Base-by-base conservation (phyloP, 2,329 filamentous ascomycete species). In the Purpureocillium takamizusanense region DNA sequence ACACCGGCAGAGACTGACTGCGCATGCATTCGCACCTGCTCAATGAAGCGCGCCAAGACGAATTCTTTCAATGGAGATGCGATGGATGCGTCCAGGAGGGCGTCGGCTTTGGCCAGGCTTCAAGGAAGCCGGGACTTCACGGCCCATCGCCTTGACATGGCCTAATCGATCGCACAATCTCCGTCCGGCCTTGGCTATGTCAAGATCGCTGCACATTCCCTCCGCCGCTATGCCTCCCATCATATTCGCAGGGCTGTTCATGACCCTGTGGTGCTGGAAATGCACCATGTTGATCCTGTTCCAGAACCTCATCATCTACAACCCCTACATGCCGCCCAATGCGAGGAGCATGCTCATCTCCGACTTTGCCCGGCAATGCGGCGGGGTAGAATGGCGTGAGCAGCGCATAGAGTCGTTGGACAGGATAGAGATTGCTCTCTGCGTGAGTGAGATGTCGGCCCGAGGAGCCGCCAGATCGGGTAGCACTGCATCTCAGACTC, bases 291-390 rank as follows among this genome's bases (percentile, higher is more conserved):
- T 88, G 62, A 67, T 90, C 21, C 48, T 83, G 4, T 83, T 88
- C 54, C 85, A 89, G 60, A 86, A 89, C 52, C 81, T 82, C 53
- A 86, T 89, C 53, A 83, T 89, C 42, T 89, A 88, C 60, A 86
- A 87, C 65, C 82, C 84, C 0, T 82, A 81, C 33, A 61, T 88
- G 36, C 83, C 83, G 14, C 83, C 83, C 3, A 82, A 82, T 51
- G 70, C 83, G 0, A 71, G 83, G 13, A 68, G 71, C 17, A 81
- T 88, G 61, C 77, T 62, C 40, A 80, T 89, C 29, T 61, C 64
- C 3, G 76, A 83, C 48, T 87, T 85, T 52, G 63, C 64, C 18
- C 54, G 57, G 4, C 66, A 72, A 29, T 86, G 80, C 46, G 63
- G 61, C 18, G 77, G 76, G 1, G 65, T 88, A n/a, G 42, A 53